phyloP scores from a whole-genome alignment of 805 yeast genomes.

The Wickerhamomyces bisporus region DNA sequence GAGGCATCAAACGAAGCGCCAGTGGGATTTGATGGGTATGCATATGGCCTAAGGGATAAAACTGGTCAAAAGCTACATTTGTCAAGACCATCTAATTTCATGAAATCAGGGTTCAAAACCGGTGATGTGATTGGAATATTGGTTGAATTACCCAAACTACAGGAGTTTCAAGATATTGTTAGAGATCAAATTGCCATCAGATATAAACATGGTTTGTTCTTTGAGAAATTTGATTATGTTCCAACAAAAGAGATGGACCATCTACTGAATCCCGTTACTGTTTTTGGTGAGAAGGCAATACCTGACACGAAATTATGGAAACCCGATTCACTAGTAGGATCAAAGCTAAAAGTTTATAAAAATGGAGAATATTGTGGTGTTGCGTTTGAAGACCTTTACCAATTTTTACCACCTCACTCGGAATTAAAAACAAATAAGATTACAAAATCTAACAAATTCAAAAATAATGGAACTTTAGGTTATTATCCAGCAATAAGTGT shows the following conservation, averaged over 20 bases:
- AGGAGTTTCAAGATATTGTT: slow-evolving; percentile 42
- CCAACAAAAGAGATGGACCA: slow-evolving; percentile 69
- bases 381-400: slow-evolving; percentile 62
- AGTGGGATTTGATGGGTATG: slow-evolving; percentile 91
- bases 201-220: slow-evolving; percentile 70
- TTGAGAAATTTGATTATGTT: slow-evolving; percentile 80
- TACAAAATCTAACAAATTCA: slow-evolving; percentile 36
- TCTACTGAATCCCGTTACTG: slow-evolving; percentile 63
- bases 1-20: slow-evolving; percentile 94
- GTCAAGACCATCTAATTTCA: slow-evolving; percentile 57
- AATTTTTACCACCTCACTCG: slow-evolving; percentile 77
- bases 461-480: slow-evolving; percentile 82
- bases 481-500: slow-evolving; percentile 89
- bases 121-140: slow-evolving; percentile 86
- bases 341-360: slow-evolving; percentile 64
- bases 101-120: slow-evolving; percentile 49
- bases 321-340: slow-evolving; percentile 46
- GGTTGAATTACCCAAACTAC: slow-evolving; percentile 57
- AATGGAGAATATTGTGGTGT: slow-evolving; percentile 69
- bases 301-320: slow-evolving; percentile 42
- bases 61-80: slow-evolving; percentile 72
- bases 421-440: slow-evolving; percentile 33
- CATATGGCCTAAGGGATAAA: slow-evolving; percentile 83
- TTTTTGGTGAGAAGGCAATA: slow-evolving; percentile 63
- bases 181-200: slow-evolving; percentile 88